Base-by-base conservation (phyloP, 805 yeast species). In the Ogataea degrootiae region DNA sequence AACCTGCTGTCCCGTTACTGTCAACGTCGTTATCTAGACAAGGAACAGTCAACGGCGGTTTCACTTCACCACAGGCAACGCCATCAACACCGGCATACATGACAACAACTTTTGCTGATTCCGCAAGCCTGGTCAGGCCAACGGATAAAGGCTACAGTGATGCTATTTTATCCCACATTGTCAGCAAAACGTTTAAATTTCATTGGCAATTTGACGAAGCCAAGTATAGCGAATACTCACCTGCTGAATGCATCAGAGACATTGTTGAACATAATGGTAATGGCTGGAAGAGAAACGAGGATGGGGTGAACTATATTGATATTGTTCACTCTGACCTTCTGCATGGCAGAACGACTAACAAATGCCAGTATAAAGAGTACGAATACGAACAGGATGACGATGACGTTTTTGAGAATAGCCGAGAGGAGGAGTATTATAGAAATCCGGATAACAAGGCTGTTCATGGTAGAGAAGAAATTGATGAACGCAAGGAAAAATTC, bases 231-330 rank as follows among this genome's bases (percentile, higher is more conserved):
- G 79, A 86, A 68, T 71, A 73, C 62, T 71, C 82, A 12, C 92
- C 96, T 0, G 75, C 76, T 43, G 87, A 83, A 48, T 79, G 91
- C 52, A 74, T 90, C 11, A 80, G 81, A 33, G 95, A 88, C 63
- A 85, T 91, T 2, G 76, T 87, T 48, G 74, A 77, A 29, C 49
- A 54, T 38, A 85, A 87, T 31, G 86, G 87, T 1, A 77, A 79
- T 44, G 94, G 89, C 2, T 83, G 83, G 83, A 78, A 75, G 29
- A 67, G 66, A 44, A 72, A 74, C 46, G 75, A 72, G 39, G 75
- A 72, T 45, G 79, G 80, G 1, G 52, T 63, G 7, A 63, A 67
- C 31, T 58, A 69, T 45, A 63, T 74, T 21, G 79, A 74, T 48
- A 53, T 71, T 14, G 36, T 63, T 14, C 58, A 53, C 23, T 46